Conservation (phyloP, 306 rosid genomes). For the Vigna angularis region DNA sequence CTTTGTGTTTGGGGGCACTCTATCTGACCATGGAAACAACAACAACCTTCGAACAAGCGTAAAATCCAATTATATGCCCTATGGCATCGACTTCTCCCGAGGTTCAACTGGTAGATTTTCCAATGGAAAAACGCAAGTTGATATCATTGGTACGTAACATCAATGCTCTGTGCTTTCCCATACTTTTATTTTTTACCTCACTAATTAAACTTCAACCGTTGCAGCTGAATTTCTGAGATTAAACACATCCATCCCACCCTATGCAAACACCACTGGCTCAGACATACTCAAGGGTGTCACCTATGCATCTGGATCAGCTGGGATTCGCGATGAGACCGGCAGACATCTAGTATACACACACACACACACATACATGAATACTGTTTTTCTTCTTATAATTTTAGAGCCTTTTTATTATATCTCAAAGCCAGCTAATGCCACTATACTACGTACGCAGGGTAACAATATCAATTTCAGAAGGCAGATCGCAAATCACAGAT, state of each 20-base stretch:
- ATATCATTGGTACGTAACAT: background rate
- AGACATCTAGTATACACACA: background rate
- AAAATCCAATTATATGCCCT: conserved; percentile 56
- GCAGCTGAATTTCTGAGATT: conserved; percentile 40
- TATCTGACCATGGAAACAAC: conserved; percentile 66
- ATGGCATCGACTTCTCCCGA: conserved; percentile 59
- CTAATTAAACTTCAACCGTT: background rate
- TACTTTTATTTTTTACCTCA: background rate
- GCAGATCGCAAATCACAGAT: conserved; percentile 51
- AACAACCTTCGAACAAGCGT: conserved; percentile 42
- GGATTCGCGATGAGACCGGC: conserved; percentile 32
- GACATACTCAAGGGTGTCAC: conserved; percentile 48
- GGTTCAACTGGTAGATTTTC: conserved; percentile 65
- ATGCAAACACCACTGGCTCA: conserved; percentile 16
- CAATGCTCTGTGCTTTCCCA: too few species aligned
- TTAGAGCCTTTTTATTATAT: too few species aligned
- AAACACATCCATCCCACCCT: conserved; percentile 38
- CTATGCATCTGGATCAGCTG: conserved; percentile 52
- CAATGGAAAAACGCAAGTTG: conserved; percentile 51
- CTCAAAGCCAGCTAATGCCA: too few species aligned
- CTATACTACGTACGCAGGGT: conserved; percentile 47
- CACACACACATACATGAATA: too few species aligned
- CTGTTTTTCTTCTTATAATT: too few species aligned
- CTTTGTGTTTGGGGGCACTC: conserved; percentile 65
- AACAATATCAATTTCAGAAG: conserved; percentile 12